phyloP scores from a whole-genome alignment of 106 monocot genomes.

The Vanilla planifolia region DNA sequence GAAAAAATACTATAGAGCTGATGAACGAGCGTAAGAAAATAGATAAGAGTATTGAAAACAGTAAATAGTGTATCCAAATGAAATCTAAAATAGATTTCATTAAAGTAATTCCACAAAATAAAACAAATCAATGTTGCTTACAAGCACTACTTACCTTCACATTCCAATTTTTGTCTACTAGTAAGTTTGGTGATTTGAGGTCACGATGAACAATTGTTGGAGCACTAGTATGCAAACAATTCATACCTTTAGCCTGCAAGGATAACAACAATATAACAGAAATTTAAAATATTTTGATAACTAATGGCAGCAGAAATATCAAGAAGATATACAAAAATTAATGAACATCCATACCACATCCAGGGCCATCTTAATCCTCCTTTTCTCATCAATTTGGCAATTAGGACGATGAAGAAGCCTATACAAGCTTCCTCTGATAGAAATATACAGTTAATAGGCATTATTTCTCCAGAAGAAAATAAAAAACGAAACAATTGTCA shows the following conservation, averaged over 20 bases:
- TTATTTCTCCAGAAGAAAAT: background rate
- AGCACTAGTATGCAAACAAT: conserved; percentile 77
- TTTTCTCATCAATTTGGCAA: conserved; percentile 93
- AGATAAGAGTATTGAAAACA: background rate
- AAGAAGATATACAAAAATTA: background rate
- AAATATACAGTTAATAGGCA: background rate
- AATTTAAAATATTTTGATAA: background rate
- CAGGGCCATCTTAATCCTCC: conserved; percentile 91
- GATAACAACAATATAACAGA: conserved; percentile 1
- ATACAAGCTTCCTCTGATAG: conserved; percentile 87
- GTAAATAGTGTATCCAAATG: background rate
- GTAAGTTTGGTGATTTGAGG: conserved; percentile 94
- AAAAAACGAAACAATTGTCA: background rate
- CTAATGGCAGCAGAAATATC: background rate
- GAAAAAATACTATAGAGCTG: conserved; percentile 1
- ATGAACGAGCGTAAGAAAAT: background rate
- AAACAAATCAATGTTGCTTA: background rate
- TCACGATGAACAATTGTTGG: conserved; percentile 96
- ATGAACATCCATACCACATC: conserved; percentile 58
- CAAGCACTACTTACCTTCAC: conserved; percentile 61
- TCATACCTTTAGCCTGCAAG: conserved; percentile 89
- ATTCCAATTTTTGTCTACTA: conserved; percentile 96
- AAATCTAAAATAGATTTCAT: background rate
- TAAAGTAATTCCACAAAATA: background rate
- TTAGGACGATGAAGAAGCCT: conserved; percentile 91